Base-by-base conservation (phyloP, 495 filamentous ascomycete species). In the Penicillium malachiteum region DNA sequence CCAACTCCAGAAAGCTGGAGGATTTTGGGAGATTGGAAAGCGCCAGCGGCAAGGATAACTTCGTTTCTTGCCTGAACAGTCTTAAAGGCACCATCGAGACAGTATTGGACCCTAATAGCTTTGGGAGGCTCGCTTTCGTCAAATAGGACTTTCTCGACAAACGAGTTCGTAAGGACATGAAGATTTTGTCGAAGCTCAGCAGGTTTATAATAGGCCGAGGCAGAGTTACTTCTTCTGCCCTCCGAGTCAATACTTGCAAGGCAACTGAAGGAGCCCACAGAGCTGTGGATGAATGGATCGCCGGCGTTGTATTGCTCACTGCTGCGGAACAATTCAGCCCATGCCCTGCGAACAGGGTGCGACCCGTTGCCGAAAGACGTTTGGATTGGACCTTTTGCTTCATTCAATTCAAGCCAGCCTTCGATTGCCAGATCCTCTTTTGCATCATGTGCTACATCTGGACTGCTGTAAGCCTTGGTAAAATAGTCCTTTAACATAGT, bases 1-100 rank as follows among this genome's bases (percentile, higher is more conserved):
- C 84, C 84, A 21, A 86, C 71, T 3, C 84, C 84, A 5, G 81
- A 85, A 2, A 85, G 62, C 59, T 85, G 78, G 0, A 87, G 73
- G 4, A 86, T 51, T 60, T 86, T 77, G 0, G 81, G 80, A 0
- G 78, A 76, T 40, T 81, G 69, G 30, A 84, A 55, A 0, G 71
- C 60, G 0, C 84, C 84, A 2, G 2, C 76, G 69, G 31, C 41
- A 8, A 86, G 48, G 42, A 87, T 78, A 16, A 85, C 71, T 42
- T 84, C 80, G 38, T 74, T 80, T 13, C 60, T 69, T 2, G 80
- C 82, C 38, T 62, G 70, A 16, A 86, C 60, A 8, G 62, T 70
- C 17, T 70, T 53, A 38, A 78, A 70, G 62, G 63, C 41, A 3
- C 69, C 71, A 12, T 64, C 59, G 3, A 48, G 46, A 21, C 14